Evolutionary conservation across 1,284 basidiomycete genomes (phyloP).

Genomic region (Ustilago lituana): DNA sequence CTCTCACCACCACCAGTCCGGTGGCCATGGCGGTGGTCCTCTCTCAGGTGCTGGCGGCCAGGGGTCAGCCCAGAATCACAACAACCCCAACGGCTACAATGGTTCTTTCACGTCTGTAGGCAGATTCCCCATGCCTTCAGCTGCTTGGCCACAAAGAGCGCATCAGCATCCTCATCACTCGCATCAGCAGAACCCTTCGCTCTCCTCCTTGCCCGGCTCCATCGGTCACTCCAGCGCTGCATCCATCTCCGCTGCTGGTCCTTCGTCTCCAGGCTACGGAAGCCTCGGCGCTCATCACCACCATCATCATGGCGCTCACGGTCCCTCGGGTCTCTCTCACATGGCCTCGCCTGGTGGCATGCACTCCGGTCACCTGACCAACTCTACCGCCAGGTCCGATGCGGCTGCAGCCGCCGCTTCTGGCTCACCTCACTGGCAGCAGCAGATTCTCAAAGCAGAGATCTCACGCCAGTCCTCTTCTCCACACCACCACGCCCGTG

Average conservation of each 20-base stretch:
- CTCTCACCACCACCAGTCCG: constrained; percentile 49
- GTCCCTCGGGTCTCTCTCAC: constrained; percentile 51
- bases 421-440: constrained; percentile 61
- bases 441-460: constrained; percentile 65
- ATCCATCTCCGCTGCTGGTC: constrained; percentile 41
- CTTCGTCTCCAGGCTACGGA: constrained; percentile 57
- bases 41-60: constrained; percentile 35
- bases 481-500: constrained; percentile 72
- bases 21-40: constrained; percentile 45
- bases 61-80: constrained; percentile 20
- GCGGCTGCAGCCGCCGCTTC: constrained; percentile 40
- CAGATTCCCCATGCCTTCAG: constrained; percentile 47
- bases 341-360: constrained; percentile 52
- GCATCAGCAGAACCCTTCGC: constrained; percentile 60
- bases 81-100: constrained; percentile 38
- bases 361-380: constrained; percentile 44
- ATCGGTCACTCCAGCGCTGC: constrained; percentile 48
- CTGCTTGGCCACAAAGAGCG: constrained; percentile 36
- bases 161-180: constrained; percentile 51
- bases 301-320: constrained; percentile 49
- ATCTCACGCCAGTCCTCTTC: constrained; percentile 71
- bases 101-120: constrained; percentile 42
- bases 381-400: constrained; percentile 27
- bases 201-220: constrained; percentile 59
- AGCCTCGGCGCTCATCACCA: constrained; percentile 48